Percentiles rank a stretch among this genome's conserved stretches.
Evolutionary conservation across 352 stramenopile species (phyloP).

Genomic region (Pythium phragmiticola): DNA sequence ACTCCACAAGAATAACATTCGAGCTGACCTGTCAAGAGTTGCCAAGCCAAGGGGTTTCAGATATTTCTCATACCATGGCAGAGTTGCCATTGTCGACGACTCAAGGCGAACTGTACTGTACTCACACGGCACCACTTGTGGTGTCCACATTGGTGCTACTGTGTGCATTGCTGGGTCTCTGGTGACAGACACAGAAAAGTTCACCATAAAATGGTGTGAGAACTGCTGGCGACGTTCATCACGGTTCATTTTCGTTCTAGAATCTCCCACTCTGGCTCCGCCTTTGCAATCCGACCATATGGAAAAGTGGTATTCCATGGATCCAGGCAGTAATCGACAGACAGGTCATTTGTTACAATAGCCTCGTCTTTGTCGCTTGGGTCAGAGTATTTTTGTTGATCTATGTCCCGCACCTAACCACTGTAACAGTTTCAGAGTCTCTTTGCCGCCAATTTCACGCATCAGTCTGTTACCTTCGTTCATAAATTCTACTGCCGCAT

Average conservation of each 20-base stretch:
- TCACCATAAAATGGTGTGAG: conserved; percentile 7
- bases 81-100: conserved; percentile 13
- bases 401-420: conserved; percentile 4
- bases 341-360: neutral
- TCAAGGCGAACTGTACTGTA: conserved; percentile 1
- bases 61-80: neutral
- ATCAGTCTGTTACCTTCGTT: too few species aligned
- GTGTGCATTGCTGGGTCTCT: conserved; percentile 1
- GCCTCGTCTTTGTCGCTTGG: neutral
- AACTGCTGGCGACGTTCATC: neutral
- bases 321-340: conserved; percentile 13
- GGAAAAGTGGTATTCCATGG: neutral
- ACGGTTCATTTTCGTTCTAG: neutral
- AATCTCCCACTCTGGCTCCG: conserved; percentile 6
- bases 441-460: too few species aligned
- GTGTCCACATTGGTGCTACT: conserved; percentile 28
- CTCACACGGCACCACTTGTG: conserved; percentile 2
- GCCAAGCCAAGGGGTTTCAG: neutral
- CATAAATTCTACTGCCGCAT: too few species aligned
- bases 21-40: conserved; percentile 9
- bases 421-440: neutral
- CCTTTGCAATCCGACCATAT: conserved; percentile 9
- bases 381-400: neutral
- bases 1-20: conserved; percentile 5
- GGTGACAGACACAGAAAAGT: neutral